A percentile compares a stretch with the other conserved stretches of the same genome.
Conservation (phyloP, 208 protist genomes). For the Acanthamoeba culbertsoni region DNA sequence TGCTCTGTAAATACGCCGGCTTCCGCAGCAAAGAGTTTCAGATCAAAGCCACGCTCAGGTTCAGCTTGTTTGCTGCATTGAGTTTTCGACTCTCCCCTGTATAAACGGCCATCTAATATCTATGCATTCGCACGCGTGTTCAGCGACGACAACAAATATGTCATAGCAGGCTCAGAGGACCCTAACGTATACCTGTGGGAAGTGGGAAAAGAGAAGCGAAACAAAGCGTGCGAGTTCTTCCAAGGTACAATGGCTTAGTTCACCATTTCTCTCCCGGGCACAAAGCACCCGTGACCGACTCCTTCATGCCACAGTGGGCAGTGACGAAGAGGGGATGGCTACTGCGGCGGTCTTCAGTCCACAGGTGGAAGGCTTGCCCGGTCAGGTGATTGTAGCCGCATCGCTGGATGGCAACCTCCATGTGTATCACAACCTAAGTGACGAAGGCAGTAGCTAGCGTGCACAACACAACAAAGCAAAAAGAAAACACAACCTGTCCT, state of each 20-base stretch:
- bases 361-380: not conserved
- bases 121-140: too few relatives aligned
- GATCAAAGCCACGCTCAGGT: slow-evolving; percentile 29
- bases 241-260: not conserved
- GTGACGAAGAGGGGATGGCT: slow-evolving; percentile 2
- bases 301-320: not conserved
- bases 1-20: slow-evolving; percentile 73
- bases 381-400: not conserved
- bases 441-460: not conserved
- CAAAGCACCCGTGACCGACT: not conserved
- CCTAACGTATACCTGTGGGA: slow-evolving; percentile 27
- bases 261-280: not conserved
- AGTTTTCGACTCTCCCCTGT: not conserved
- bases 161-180: not conserved
- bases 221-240: slow-evolving; percentile 38
- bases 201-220: slow-evolving; percentile 1
- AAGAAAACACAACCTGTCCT: not conserved
- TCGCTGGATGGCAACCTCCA: slow-evolving; percentile 21
- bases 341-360: not conserved
- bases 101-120: too few relatives aligned
- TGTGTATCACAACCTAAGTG: not conserved
- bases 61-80: not conserved
- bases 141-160: not conserved
- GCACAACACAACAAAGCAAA: not conserved
- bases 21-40: slow-evolving; percentile 19